Percentiles rank a stretch among this genome's conserved stretches.
Conservation (phyloP, 176 grass and related monocot genomes). For the Triticum urartu region DNA sequence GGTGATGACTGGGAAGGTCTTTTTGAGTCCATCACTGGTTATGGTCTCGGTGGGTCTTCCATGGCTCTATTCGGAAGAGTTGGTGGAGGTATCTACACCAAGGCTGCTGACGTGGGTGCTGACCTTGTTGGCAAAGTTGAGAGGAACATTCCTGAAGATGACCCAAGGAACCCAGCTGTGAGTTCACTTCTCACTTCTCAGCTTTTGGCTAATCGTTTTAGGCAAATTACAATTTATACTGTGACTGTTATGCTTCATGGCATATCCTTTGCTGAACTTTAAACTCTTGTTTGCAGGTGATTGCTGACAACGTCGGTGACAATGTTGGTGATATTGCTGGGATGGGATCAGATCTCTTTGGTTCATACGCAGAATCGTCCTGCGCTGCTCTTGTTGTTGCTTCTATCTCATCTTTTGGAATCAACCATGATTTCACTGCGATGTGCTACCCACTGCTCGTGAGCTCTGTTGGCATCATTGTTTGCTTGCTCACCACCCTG, state of each 20-base stretch:
- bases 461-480: slow-evolving; percentile 84
- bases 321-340: slow-evolving; percentile 94
- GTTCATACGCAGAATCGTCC: slow-evolving; percentile 85
- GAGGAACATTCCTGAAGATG: slow-evolving; percentile 91
- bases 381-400: slow-evolving; percentile 92
- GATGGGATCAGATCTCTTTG: slow-evolving; percentile 94
- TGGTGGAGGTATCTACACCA: slow-evolving; percentile 89
- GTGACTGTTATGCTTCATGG: neutral
- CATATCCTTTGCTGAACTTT: slow-evolving; percentile 3
- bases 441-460: slow-evolving; percentile 85
- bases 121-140: slow-evolving; percentile 93
- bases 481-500: slow-evolving; percentile 81
- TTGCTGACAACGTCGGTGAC: slow-evolving; percentile 90
- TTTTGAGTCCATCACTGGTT: slow-evolving; percentile 89
- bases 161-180: slow-evolving; percentile 92
- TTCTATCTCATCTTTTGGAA: slow-evolving; percentile 90
- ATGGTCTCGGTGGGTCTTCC: slow-evolving; percentile 90
- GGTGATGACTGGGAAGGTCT: slow-evolving; percentile 91
- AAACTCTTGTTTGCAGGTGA: slow-evolving; percentile 58
- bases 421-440: slow-evolving; percentile 79
- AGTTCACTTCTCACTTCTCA: slow-evolving; percentile 35
- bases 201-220: neutral
- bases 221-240: neutral
- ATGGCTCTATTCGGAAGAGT: slow-evolving; percentile 93
- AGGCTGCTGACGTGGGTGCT: slow-evolving; percentile 93